phyloP scores from a whole-genome alignment of 2,329 filamentous ascomycete species.

The Curvularia lunata region DNA sequence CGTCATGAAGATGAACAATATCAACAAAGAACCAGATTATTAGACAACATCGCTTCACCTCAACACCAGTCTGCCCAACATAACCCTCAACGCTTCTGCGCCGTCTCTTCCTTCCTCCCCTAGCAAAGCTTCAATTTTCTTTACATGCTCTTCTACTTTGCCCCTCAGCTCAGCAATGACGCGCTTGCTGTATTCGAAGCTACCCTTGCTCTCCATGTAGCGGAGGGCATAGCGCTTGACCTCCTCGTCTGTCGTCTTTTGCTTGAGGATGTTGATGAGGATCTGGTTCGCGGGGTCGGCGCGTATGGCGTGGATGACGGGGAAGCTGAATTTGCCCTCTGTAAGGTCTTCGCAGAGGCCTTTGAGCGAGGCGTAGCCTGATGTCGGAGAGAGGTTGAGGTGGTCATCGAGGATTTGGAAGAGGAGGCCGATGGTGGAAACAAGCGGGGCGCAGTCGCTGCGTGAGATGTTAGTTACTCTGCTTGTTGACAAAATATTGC shows the following conservation, averaged over 20 bases:
- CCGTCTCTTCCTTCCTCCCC: constrained; percentile 48
- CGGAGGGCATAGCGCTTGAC: constrained; percentile 89
- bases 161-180: constrained; percentile 57
- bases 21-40: not conserved
- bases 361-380: constrained; percentile 80
- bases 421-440: constrained; percentile 82
- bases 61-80: constrained; percentile 51
- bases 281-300: constrained; percentile 75
- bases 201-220: constrained; percentile 90
- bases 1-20: not conserved
- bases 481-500: not conserved
- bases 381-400: constrained; percentile 71
- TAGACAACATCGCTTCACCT: constrained; percentile 17
- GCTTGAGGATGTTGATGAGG: constrained; percentile 89
- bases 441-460: constrained; percentile 78
- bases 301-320: constrained; percentile 91
- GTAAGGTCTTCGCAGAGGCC: constrained; percentile 94
- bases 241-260: constrained; percentile 83
- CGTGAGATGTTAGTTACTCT: constrained; percentile 5
- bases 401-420: constrained; percentile 96
- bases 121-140: constrained; percentile 48
- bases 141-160: constrained; percentile 53
- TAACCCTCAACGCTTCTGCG: constrained; percentile 48
- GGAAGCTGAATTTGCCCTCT: constrained; percentile 96
- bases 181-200: constrained; percentile 81